A percentile compares a stretch with the other conserved stretches of the same genome.
Evolutionary conservation across 2,329 filamentous ascomycete species (phyloP).

Genomic region (Curvularia lunata): DNA sequence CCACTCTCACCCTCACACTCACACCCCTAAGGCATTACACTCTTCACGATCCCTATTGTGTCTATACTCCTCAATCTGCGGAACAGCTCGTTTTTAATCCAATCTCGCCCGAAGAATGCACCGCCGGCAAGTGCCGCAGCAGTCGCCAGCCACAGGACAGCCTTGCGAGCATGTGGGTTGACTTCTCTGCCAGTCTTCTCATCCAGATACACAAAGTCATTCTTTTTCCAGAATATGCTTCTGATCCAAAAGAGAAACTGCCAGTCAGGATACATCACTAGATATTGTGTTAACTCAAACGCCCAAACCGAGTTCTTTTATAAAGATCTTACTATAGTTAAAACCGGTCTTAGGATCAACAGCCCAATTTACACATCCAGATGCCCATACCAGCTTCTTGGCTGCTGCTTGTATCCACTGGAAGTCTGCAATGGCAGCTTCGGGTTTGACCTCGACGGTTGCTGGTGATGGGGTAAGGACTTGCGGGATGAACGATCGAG

Average conservation of each 20-base stretch:
- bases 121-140: slow-evolving; percentile 19
- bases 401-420: slow-evolving; percentile 52
- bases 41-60: slow-evolving; percentile 6
- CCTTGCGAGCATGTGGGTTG: slow-evolving; percentile 18
- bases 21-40: slow-evolving; percentile 2
- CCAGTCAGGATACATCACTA: slow-evolving; percentile 60
- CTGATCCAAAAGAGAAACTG: slow-evolving; percentile 58
- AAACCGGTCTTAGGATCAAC: slow-evolving; percentile 55
- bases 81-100: slow-evolving; percentile 22
- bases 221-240: slow-evolving; percentile 54
- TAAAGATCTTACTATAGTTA: slow-evolving; percentile 49
- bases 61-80: slow-evolving; percentile 19
- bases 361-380: slow-evolving; percentile 61
- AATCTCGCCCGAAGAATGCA: slow-evolving; percentile 23
- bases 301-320: background rate
- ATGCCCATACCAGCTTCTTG: slow-evolving; percentile 56
- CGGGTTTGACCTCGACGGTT: slow-evolving; percentile 48
- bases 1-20: background rate
- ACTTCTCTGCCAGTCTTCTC: slow-evolving; percentile 29
- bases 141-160: slow-evolving; percentile 14
- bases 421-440: slow-evolving; percentile 47
- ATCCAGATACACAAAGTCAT: slow-evolving; percentile 48
- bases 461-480: slow-evolving; percentile 28
- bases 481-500: slow-evolving; percentile 27
- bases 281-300: background rate